Base-by-base conservation (phyloP, 371 early-diverging fungal genomes). In the Polyrhizophydium stewartii region DNA sequence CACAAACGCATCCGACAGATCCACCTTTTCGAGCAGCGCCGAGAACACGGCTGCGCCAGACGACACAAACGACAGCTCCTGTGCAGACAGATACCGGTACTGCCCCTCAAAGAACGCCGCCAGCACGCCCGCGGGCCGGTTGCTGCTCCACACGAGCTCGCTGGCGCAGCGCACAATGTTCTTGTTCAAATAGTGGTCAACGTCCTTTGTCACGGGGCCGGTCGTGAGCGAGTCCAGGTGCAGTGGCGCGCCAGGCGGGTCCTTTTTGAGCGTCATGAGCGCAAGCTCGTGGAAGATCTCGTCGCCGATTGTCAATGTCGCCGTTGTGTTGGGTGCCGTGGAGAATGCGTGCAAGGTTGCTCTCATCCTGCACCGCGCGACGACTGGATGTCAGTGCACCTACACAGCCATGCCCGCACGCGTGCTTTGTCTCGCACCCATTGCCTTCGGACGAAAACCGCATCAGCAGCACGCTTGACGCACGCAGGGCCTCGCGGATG, bases 131-230 rank as follows among this genome's bases (percentile, higher is more conserved):
- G 63, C 24, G 12, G 63, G 63, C n/a, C 50, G 25, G 16, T 51
- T 25, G 25, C 31, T 47, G 27, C 57, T 58, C 57, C 58, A 63
- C 3, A 63, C 38, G 2, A 58, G 33, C 19, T 63, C 63, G n/a
- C 53, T 63, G 9, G 51, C 45, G 27, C 56, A 56, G 2, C 51
- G 24, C 17, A 49, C 40, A 22, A 63, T 63, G 22, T 33, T 63
- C 40, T 63, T 63, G 58, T 49, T 63, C 17, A 63, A 35, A 58
- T 63, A 63, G 22, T 57, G 47, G 33, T 63, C 63, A 9, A 63
- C 63, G 49, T 63, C 63, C 28, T 63, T 63, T 0, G 63, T 63
- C 24, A 63, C 59, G 2, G 63, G 46, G 2, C 63, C 63, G 10
- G 56, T 21, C 12, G 27, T 58, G 12, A 63, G 40, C 6, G 43